Evolutionary conservation across 495 filamentous ascomycete genomes (phyloP).

Genomic region (Hyaloscypha finlandica): DNA sequence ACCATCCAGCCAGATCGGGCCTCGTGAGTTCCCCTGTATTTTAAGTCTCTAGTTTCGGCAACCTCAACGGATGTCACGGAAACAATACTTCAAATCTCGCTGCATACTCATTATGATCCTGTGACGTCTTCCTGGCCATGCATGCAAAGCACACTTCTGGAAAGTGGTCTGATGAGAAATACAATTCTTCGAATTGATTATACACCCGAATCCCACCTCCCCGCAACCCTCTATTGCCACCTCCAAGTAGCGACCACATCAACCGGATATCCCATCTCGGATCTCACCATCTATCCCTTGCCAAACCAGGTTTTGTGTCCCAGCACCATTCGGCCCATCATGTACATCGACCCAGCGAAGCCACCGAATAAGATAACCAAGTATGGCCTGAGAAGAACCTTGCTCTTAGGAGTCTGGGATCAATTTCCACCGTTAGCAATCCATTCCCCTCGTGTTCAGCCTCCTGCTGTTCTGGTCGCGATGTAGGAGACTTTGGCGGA

Average conservation of each 20-base stretch:
- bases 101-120: too few relatives aligned
- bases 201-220: conserved; percentile 9
- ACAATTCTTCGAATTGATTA: conserved; percentile 24
- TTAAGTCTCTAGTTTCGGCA: not conserved
- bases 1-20: not conserved
- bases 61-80: not conserved
- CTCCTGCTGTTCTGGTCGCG: not conserved
- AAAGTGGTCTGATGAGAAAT: not conserved
- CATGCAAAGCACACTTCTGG: not conserved
- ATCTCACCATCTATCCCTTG: conserved; percentile 39
- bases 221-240: not conserved
- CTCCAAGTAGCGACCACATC: not conserved
- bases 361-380: conserved; percentile 67
- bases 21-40: not conserved
- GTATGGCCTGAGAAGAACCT: conserved; percentile 72
- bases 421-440: not conserved
- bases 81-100: not conserved
- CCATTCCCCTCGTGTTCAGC: too few relatives aligned
- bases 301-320: conserved; percentile 91
- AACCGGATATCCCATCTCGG: not conserved
- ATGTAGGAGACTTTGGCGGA: not conserved
- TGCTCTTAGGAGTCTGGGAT: conserved; percentile 62
- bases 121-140: not conserved
- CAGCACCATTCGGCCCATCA: conserved; percentile 54
- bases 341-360: conserved; percentile 52